A percentile compares a stretch with the other conserved stretches of the same genome.
Conservation (phyloP, 2,329 filamentous ascomycete genomes). For the Hansfordia pulvinata region DNA sequence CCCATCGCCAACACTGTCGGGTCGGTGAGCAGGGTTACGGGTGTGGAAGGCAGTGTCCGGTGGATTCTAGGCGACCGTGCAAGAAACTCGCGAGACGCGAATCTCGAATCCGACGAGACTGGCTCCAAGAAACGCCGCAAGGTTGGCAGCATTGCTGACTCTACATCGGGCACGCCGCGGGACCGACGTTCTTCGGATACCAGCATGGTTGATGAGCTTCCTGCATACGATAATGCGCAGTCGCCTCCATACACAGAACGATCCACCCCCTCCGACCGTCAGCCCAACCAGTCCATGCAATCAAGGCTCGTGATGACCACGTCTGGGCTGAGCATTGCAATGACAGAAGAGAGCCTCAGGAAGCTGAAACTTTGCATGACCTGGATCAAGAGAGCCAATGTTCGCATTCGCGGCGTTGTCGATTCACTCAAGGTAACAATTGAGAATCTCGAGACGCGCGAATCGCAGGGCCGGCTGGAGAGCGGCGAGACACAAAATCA, state of each 20-base stretch:
- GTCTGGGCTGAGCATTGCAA: conserved; percentile 77
- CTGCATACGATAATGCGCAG: conserved; percentile 69
- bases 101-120: conserved; percentile 29
- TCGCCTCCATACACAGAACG: conserved; percentile 64
- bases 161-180: conserved; percentile 7
- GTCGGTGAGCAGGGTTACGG: conserved; percentile 70
- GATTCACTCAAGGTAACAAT: conserved; percentile 60
- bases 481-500: too few relatives aligned
- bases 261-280: conserved; percentile 18
- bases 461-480: too few relatives aligned
- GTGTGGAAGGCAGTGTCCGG: conserved; percentile 74
- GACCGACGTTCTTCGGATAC: conserved; percentile 47
- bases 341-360: conserved; percentile 76
- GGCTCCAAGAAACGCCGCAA: conserved; percentile 45
- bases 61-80: conserved; percentile 59
- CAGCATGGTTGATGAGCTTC: conserved; percentile 61
- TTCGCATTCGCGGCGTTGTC: conserved; percentile 65
- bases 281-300: conserved; percentile 31
- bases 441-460: conserved; percentile 5
- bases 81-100: conserved; percentile 26
- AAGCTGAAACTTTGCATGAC: conserved; percentile 75
- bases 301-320: conserved; percentile 80
- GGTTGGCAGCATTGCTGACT: conserved; percentile 20
- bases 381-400: conserved; percentile 71
- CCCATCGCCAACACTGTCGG: conserved; percentile 80